phyloP scores from a whole-genome alignment of 768 basidiomycete genomes.

The Lactifluus pinguis region DNA sequence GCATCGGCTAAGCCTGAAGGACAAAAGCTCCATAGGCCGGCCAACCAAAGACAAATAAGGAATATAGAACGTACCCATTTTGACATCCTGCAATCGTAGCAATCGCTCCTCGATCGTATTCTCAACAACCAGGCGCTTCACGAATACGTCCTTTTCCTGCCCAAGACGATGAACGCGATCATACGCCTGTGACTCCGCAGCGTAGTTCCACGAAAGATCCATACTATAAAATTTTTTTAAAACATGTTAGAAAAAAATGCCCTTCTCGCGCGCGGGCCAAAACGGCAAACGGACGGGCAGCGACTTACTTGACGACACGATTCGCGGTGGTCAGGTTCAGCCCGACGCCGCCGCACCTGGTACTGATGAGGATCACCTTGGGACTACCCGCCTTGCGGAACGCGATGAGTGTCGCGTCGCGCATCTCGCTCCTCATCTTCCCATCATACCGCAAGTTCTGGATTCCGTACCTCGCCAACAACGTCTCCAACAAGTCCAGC shows the following conservation, averaged over 20 bases:
- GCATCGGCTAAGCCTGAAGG: slow-evolving; percentile 53
- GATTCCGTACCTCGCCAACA: slow-evolving; percentile 51
- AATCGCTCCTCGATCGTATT: slow-evolving; percentile 74
- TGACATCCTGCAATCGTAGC: slow-evolving; percentile 59
- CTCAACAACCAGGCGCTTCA: slow-evolving; percentile 57
- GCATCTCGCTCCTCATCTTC: slow-evolving; percentile 46
- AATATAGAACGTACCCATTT: slow-evolving; percentile 34
- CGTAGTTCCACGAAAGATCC: slow-evolving; percentile 70
- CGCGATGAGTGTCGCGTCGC: slow-evolving; percentile 40
- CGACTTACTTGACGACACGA: slow-evolving; percentile 51
- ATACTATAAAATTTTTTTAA: slow-evolving; percentile 34
- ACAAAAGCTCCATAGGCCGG: background rate
- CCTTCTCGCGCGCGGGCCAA: too few relatives aligned
- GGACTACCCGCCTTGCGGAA: slow-evolving; percentile 53
- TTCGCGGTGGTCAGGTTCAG: slow-evolving; percentile 58
- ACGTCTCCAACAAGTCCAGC: slow-evolving; percentile 54
- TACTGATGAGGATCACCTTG: slow-evolving; percentile 58
- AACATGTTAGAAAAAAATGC: background rate
- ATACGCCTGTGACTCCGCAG: slow-evolving; percentile 58
- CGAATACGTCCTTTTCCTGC: slow-evolving; percentile 57
- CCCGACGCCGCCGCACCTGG: slow-evolving; percentile 64
- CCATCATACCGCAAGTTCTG: slow-evolving; percentile 56
- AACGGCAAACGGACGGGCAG: slow-evolving; percentile 15
- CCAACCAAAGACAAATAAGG: too few relatives aligned
- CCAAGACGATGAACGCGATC: slow-evolving; percentile 59